Percentiles rank a stretch among this genome's conserved stretches.
phyloP scores from a whole-genome alignment of 1,284 basidiomycete genomes.

The Trichosporon asahii region DNA sequence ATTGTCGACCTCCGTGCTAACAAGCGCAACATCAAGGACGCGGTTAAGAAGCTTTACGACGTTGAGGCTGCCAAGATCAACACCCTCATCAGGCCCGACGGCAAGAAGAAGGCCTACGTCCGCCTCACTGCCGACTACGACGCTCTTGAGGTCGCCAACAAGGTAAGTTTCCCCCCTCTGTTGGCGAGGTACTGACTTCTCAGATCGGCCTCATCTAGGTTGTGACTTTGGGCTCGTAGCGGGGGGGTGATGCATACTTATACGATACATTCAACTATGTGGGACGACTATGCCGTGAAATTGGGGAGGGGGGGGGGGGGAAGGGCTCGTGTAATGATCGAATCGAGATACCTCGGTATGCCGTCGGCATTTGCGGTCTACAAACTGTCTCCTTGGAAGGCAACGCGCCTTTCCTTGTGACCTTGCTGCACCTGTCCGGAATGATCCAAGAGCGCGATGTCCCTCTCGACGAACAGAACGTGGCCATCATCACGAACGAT shows the following conservation, averaged over 20 bases:
- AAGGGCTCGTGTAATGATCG: too few relatives aligned
- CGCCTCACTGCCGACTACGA: slow-evolving; percentile 93
- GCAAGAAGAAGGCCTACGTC: slow-evolving; percentile 99
- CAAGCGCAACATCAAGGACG: slow-evolving; percentile 99
- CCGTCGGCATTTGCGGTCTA: background rate
- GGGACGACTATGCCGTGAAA: too few relatives aligned
- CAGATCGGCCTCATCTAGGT: slow-evolving; percentile 54
- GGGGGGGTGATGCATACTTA: slow-evolving; percentile 26
- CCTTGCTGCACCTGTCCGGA: slow-evolving; percentile 29
- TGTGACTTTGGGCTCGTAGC: slow-evolving; percentile 19
- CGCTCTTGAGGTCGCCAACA: slow-evolving; percentile 97
- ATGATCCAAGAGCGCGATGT: slow-evolving; percentile 34
- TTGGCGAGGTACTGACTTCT: background rate
- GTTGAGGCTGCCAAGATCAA: slow-evolving; percentile 94
- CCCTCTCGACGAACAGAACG: slow-evolving; percentile 46
- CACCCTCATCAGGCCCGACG: slow-evolving; percentile 98
- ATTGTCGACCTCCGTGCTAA: slow-evolving; percentile 92
- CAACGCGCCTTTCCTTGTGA: slow-evolving; percentile 26
- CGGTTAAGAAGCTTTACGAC: slow-evolving; percentile 98
- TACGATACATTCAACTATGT: slow-evolving; percentile 16
- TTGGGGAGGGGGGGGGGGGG: too few relatives aligned
- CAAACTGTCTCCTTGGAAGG: slow-evolving; percentile 17
- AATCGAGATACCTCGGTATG: too few relatives aligned
- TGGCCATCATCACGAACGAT: slow-evolving; percentile 40
- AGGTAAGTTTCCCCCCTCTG: slow-evolving; percentile 60